phyloP scores from a whole-genome alignment of 2,329 filamentous ascomycete genomes.

The Talaromyces sp. region DNA sequence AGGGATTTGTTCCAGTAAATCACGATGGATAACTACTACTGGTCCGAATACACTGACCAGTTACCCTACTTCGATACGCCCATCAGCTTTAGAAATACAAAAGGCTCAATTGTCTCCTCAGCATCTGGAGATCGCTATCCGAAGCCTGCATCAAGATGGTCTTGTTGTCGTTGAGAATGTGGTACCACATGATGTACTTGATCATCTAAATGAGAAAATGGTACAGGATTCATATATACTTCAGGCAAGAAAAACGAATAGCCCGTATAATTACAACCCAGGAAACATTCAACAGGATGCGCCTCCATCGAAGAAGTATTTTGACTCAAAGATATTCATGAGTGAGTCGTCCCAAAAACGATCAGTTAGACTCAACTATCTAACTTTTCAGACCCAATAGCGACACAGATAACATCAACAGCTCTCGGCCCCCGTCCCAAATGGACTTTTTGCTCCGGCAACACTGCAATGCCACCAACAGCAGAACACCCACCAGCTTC shows the following conservation, averaged over 20 bases:
- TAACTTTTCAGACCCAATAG: slow-evolving; percentile 25
- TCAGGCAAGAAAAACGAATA: slow-evolving; percentile 42
- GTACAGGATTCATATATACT: slow-evolving; percentile 57
- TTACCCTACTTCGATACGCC: slow-evolving; percentile 33
- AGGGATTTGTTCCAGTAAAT: background rate
- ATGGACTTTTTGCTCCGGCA: slow-evolving; percentile 59
- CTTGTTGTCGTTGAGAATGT: slow-evolving; percentile 56
- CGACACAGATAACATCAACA: slow-evolving; percentile 37
- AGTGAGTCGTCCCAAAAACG: slow-evolving; percentile 36
- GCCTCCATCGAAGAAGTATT: slow-evolving; percentile 45
- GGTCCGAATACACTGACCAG: background rate
- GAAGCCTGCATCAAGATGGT: slow-evolving; percentile 52
- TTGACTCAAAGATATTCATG: slow-evolving; percentile 35
- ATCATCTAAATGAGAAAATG: slow-evolving; percentile 58
- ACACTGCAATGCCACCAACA: slow-evolving; percentile 54
- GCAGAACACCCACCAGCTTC: slow-evolving; percentile 26
- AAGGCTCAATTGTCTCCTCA: slow-evolving; percentile 40
- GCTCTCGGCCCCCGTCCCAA: slow-evolving; percentile 55
- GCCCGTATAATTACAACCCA: slow-evolving; percentile 17
- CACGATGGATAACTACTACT: background rate
- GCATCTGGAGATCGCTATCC: slow-evolving; percentile 56
- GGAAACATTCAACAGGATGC: slow-evolving; percentile 59
- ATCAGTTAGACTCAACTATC: slow-evolving; percentile 47
- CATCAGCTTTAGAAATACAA: slow-evolving; percentile 43
- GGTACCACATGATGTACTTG: slow-evolving; percentile 50